phyloP scores from a whole-genome alignment of 164 flowering plant genomes.

The Liriodendron chinense region DNA sequence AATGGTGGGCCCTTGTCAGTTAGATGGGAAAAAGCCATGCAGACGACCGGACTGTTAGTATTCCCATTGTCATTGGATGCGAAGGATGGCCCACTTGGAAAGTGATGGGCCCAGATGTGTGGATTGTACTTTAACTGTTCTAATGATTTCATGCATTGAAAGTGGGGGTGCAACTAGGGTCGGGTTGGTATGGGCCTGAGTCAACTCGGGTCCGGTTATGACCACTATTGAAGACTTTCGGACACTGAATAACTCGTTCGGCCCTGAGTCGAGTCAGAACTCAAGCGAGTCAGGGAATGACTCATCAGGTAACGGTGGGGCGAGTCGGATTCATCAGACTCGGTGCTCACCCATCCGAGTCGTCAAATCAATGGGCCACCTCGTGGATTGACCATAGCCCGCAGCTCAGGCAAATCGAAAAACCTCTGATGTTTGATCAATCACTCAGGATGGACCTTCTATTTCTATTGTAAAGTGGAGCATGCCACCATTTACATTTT shows the following conservation, averaged over 20 bases:
- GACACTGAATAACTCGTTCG: not conserved
- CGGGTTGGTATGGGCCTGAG: not conserved
- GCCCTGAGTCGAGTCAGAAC: not conserved
- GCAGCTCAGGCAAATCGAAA: too few relatives aligned
- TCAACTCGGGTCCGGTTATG: not conserved
- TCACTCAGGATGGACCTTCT: too few relatives aligned
- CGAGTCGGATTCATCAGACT: too few relatives aligned
- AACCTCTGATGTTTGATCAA: too few relatives aligned
- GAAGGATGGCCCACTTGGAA: not conserved
- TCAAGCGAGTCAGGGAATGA: too few relatives aligned
- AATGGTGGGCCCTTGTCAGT: not conserved
- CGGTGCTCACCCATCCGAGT: too few relatives aligned
- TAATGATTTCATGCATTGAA: too few relatives aligned
- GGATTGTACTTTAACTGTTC: not conserved
- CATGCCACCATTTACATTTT: too few relatives aligned
- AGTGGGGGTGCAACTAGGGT: not conserved
- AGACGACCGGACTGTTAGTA: not conserved
- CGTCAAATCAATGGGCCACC: too few relatives aligned
- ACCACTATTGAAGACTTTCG: not conserved
- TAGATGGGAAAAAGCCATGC: not conserved
- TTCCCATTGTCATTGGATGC: not conserved
- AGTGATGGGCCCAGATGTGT: not conserved
- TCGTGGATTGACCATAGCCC: too few relatives aligned
- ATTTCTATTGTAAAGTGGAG: too few relatives aligned
- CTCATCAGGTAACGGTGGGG: too few relatives aligned